Base-by-base conservation (phyloP, 139 green algal genomes). In the Chlorella sp. region DNA sequence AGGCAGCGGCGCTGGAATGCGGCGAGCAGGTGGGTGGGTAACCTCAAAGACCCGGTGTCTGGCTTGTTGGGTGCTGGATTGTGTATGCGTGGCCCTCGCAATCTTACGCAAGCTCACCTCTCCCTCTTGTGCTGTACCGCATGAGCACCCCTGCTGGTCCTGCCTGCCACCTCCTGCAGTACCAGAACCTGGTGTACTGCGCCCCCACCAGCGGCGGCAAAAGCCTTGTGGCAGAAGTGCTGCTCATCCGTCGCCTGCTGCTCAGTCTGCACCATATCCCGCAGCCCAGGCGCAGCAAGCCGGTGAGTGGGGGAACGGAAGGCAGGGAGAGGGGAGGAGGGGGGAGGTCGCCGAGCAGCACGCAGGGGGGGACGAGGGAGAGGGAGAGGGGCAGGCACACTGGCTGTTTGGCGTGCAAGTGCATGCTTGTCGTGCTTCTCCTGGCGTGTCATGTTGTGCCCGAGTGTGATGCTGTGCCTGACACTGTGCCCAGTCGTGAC, bases 131-230 rank as follows among this genome's bases (percentile, higher is more conserved):
- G 12, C 12, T 48, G 36, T 53, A 37, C 76, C 34, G 28, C 32
- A 57, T 57, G 48, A 9, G 9, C 9, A 57, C 7, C 48, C 48
- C 48, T 57, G 48, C 48, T 9, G 48, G 5, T 5, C 48, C 48
- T 57, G 48, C 48, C 48, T 57, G 48, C 48, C 9, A 9, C 48
- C 9, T 9, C 80, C 32, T 39, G 48, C 57, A 53, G 36, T 87
- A 39, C 61, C 78, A 88, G 66, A 88, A 88, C 42, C 90, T 98
- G 78, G 94, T 98, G 71, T 98, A 97, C 93, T 96, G 91, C 79
- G 97, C 97, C 19, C 97, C 97, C 64, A 98, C 97, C 36, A 96
- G 92, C 34, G 95, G 96, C 30, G 97, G 97, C 66, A 99, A 99
- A 92, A 96, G 91, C 39, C 88, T 98, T 87, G 97, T 99, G 15